Conservation (phyloP, 1,284 basidiomycete species). For the Singerocomus inundabilis region DNA sequence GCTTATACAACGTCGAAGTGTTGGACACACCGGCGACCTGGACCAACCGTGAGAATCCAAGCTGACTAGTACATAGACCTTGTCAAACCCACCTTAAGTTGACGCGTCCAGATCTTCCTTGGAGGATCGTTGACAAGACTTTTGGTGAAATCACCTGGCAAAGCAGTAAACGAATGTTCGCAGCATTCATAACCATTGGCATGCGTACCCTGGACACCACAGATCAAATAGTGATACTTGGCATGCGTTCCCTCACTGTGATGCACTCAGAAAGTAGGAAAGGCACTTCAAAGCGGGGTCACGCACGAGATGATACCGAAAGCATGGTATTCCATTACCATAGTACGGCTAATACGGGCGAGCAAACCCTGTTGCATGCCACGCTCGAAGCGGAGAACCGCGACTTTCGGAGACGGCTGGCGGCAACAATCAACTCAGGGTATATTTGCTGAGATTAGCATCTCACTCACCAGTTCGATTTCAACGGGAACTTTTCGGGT, state of each 20-base stretch:
- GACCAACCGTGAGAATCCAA: constrained; percentile 9
- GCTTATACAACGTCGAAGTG: constrained; percentile 70
- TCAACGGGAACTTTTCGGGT: constrained; percentile 71
- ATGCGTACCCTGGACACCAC: constrained; percentile 64
- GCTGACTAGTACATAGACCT: not conserved
- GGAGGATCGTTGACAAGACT: constrained; percentile 69
- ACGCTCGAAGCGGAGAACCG: constrained; percentile 56
- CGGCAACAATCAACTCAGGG: constrained; percentile 7
- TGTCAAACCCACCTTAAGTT: constrained; percentile 55
- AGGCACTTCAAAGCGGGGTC: not conserved
- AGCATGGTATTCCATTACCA: constrained; percentile 62
- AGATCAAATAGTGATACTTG: constrained; percentile 74
- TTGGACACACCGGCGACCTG: constrained; percentile 79
- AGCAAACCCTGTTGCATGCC: constrained; percentile 66
- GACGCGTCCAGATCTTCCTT: constrained; percentile 65
- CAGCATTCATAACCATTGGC: not conserved
- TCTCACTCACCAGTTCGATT: constrained; percentile 62
- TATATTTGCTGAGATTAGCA: not conserved
- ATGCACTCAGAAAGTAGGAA: constrained; percentile 15
- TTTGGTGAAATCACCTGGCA: constrained; percentile 65
- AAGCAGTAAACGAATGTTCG: constrained; percentile 3
- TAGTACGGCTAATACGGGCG: constrained; percentile 52
- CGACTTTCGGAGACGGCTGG: constrained; percentile 61
- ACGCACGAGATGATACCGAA: constrained; percentile 58
- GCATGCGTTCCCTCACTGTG: constrained; percentile 63